Percentiles rank a stretch among this genome's conserved stretches.
Conservation (phyloP, 106 monocot genomes). For the Dendrobium chrysotoxum region DNA sequence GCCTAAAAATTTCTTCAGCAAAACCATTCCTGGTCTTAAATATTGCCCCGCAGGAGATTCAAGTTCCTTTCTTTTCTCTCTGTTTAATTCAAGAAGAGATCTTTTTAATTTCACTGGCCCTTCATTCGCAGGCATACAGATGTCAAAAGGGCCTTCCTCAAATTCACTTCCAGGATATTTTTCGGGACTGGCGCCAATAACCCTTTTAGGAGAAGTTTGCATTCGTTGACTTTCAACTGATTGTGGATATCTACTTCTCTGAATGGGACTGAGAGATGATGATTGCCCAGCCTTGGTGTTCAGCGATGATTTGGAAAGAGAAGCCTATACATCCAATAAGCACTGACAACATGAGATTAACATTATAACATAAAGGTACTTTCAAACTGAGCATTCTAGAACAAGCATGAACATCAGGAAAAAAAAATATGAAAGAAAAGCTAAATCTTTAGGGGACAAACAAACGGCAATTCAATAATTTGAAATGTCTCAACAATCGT, state of each 20-base stretch:
- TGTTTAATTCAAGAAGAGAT: conserved; percentile 29
- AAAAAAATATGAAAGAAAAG: too few species aligned
- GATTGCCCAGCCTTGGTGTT: background rate
- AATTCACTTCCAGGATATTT: conserved; percentile 4
- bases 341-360: background rate
- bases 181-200: background rate
- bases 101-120: conserved; percentile 12
- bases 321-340: conserved; percentile 11
- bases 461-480: too few species aligned
- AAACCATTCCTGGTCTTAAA: conserved; percentile 49
- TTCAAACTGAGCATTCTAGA: background rate
- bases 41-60: background rate
- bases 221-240: conserved; percentile 5
- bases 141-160: conserved; percentile 27
- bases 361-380: background rate
- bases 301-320: background rate
- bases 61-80: conserved; percentile 30
- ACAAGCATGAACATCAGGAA: background rate
- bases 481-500: too few species aligned
- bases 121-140: conserved; percentile 12
- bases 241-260: conserved; percentile 1
- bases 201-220: conserved; percentile 11
- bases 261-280: background rate
- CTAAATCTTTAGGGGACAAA: too few species aligned
- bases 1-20: conserved; percentile 34